Evolutionary conservation across 352 stramenopile species (phyloP), one percentile per base, ranked within the genome.

Genomic region (Phytopythium delawarense): DNA sequence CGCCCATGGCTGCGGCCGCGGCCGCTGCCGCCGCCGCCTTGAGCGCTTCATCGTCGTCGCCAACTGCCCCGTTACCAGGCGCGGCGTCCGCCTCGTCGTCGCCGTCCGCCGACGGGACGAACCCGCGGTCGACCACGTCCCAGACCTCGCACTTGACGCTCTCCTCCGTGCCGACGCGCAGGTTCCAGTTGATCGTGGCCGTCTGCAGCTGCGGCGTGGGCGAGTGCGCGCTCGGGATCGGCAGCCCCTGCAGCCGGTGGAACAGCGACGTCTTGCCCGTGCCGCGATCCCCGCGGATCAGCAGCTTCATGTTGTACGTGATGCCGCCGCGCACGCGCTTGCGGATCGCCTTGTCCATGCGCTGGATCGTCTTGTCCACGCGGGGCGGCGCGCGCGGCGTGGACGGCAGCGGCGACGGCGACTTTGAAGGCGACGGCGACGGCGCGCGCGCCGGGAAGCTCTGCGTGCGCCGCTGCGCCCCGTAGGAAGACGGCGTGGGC

Each of bases 231-330:
- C 64, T 59, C 0, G 83, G 79, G 63, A 96, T 96, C 5, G 76
- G 77, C 35, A 90, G 69, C 45, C 86, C 90, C 34, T 96, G 84
- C 16, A 97, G 67, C 0, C 91, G 84, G 23, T 89, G 80, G 64
- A 94, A 94, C 4, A 97, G 75, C 59, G 86, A 87, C 58, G 89
- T 94, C 71, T 97, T 97, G 50, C 91, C 91, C 13, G 83, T 94
- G n/a, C 88, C 84, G 7, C 77, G 76, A 23, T 87, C 81, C 34
- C 91, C 89, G 34, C 88, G 81, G 30, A 97, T 70, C 49, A 97
- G 65, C 42, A 97, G 75, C 76, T 96, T 96, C 87, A 97, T 96
- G 72, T 97, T 97, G 78, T 96, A 96, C 62, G 79, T 95, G 64
- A 92, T 80, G 61, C 79, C 84, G 30, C 75, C 89, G 28, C 87